Evolutionary conservation across 2,329 filamentous ascomycete genomes (phyloP).

Genomic region (Harringtonia lauricola): DNA sequence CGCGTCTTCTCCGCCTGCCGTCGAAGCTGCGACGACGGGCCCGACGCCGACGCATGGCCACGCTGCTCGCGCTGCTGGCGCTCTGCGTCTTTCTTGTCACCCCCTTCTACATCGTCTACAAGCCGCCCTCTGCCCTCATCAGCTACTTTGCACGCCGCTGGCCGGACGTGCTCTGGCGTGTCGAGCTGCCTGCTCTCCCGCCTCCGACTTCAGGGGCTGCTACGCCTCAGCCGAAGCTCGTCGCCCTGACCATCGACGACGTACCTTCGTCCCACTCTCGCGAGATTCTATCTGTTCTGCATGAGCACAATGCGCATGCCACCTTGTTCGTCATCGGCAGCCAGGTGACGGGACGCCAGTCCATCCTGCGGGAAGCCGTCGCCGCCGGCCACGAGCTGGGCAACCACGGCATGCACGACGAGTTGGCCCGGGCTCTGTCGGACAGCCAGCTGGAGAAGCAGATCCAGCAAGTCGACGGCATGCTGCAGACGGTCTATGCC

Average conservation of each 20-base stretch:
- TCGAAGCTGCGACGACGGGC: conserved; percentile 45
- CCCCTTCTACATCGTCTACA: conserved; percentile 64
- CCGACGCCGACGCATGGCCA: conserved; percentile 47
- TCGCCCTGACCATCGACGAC: conserved; percentile 83
- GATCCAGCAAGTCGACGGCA: conserved; percentile 51
- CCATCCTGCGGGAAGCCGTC: conserved; percentile 46
- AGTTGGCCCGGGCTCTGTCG: conserved; percentile 54
- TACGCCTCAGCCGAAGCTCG: conserved; percentile 35
- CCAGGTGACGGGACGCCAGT: conserved; percentile 51
- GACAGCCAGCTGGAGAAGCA: conserved; percentile 49
- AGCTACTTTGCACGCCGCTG: conserved; percentile 58
- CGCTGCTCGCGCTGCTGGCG: conserved; percentile 32
- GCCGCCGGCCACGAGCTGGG: conserved; percentile 59
- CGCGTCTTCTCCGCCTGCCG: conserved; percentile 41
- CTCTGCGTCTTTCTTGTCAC: conserved; percentile 22
- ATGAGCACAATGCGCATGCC: conserved; percentile 54
- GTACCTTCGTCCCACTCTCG: conserved; percentile 63
- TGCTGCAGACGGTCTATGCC: conserved; percentile 49
- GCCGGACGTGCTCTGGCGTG: conserved; percentile 71
- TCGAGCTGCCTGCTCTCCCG: conserved; percentile 25
- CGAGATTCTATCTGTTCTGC: conserved; percentile 59
- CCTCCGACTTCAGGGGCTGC: neutral
- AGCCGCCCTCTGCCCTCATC: conserved; percentile 64
- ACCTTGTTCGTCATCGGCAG: conserved; percentile 85
- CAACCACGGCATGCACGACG: conserved; percentile 86